phyloP scores from a whole-genome alignment of 164 flowering plant species.

The Taxillus chinensis region DNA sequence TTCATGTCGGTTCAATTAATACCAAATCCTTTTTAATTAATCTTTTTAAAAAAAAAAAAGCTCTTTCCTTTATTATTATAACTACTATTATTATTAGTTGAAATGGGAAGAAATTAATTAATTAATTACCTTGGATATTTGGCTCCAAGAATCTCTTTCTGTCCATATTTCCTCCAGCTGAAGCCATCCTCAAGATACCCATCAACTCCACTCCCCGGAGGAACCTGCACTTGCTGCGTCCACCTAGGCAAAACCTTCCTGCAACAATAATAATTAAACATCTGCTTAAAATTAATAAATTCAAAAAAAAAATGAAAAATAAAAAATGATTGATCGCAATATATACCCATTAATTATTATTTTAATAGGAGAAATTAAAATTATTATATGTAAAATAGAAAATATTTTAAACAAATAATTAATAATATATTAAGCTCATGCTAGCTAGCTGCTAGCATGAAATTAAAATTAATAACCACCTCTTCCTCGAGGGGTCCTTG shows the following conservation, averaged over 20 bases:
- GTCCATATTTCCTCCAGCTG: constrained; percentile 80
- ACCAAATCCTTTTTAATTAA: too few relatives aligned
- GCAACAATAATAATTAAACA: constrained; percentile 6
- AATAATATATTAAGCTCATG: too few relatives aligned
- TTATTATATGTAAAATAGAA: too few relatives aligned
- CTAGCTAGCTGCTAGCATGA: too few relatives aligned
- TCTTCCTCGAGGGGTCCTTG: constrained; percentile 26
- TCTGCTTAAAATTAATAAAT: background rate
- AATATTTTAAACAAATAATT: too few relatives aligned
- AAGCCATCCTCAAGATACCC: constrained; percentile 49
- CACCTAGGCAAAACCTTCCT: constrained; percentile 29
- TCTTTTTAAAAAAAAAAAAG: too few relatives aligned
- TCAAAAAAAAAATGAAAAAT: background rate
- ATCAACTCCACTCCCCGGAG: constrained; percentile 25
- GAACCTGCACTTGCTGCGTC: constrained; percentile 27
- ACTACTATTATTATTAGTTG: too few relatives aligned
- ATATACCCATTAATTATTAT: too few relatives aligned
- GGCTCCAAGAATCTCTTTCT: constrained; percentile 69
- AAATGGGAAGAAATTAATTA: too few relatives aligned
- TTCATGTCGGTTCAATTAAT: too few relatives aligned
- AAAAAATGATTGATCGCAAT: background rate
- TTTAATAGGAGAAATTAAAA: too few relatives aligned
- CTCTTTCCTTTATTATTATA: too few relatives aligned
- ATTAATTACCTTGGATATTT: constrained; percentile 47
- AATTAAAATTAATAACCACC: constrained; percentile 12